Conservation (phyloP, 2,329 filamentous ascomycete species). For the Fusarium floridanum region DNA sequence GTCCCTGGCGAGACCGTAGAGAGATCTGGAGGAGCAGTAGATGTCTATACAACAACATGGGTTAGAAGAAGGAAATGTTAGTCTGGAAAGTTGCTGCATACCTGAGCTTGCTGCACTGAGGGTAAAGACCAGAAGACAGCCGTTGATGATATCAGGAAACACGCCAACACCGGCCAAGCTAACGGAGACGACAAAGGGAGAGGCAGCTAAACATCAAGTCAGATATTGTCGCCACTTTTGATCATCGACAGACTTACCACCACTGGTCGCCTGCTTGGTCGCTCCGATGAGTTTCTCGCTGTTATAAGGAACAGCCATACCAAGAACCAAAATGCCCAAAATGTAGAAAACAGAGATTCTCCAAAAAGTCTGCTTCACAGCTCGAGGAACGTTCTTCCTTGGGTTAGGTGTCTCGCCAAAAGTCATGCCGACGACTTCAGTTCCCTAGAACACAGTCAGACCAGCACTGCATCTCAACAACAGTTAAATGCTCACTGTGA, state of each 20-base stretch:
- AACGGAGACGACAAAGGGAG: slow-evolving; percentile 44
- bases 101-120: slow-evolving; percentile 40
- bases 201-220: slow-evolving; percentile 18
- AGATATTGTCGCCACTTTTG: neutral
- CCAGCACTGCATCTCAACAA: no score
- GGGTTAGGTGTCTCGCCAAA: slow-evolving; percentile 45
- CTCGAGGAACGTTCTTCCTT: slow-evolving; percentile 38
- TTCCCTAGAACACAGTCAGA: slow-evolving; percentile 6
- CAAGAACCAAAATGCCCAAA: slow-evolving; percentile 38
- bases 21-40: slow-evolving; percentile 57
- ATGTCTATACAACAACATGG: slow-evolving; percentile 4
- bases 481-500: slow-evolving; percentile 1
- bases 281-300: slow-evolving; percentile 26
- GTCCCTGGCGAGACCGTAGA: slow-evolving; percentile 53
- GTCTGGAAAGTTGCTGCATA: neutral
- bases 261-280: slow-evolving; percentile 32
- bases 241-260: neutral
- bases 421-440: slow-evolving; percentile 31
- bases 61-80: slow-evolving; percentile 60
- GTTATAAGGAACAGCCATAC: slow-evolving; percentile 45
- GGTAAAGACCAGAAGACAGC: slow-evolving; percentile 40
- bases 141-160: slow-evolving; percentile 43
- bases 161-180: slow-evolving; percentile 32
- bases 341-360: slow-evolving; percentile 46
- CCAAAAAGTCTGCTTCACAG: slow-evolving; percentile 45